Evolutionary conservation across 148 eudicot genomes (phyloP).

Genomic region (Spergularia bocconei): DNA sequence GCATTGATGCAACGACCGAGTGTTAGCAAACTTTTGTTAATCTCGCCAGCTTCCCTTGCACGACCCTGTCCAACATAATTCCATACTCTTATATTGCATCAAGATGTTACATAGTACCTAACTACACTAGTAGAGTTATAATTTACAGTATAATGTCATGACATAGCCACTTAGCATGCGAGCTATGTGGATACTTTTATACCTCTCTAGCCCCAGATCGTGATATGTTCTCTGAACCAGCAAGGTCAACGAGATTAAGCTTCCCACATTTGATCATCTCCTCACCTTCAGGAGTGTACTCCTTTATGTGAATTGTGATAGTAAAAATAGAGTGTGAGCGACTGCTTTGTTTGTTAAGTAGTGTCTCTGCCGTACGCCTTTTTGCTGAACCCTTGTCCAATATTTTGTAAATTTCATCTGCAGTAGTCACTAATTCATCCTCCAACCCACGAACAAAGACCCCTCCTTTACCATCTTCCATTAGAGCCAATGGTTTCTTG

Average conservation of each 20-base stretch:
- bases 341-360: constrained; percentile 98
- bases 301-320: constrained; percentile 96
- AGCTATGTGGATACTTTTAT: not conserved
- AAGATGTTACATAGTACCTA: constrained; percentile 1
- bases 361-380: constrained; percentile 95
- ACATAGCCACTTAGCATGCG: not conserved
- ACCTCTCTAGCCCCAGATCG: constrained; percentile 99
- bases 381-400: constrained; percentile 95
- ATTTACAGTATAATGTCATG: not conserved
- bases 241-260: constrained; percentile 98
- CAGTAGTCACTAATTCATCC: constrained; percentile 91
- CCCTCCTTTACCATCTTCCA: constrained; percentile 99
- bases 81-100: constrained; percentile 6
- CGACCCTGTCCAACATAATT: constrained; percentile 55
- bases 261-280: constrained; percentile 99
- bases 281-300: constrained; percentile 95
- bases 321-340: constrained; percentile 96
- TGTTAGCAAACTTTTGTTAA: constrained; percentile 94
- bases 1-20: constrained; percentile 97
- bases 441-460: constrained; percentile 94
- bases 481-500: constrained; percentile 94
- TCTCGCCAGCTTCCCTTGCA: constrained; percentile 99
- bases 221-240: constrained; percentile 98
- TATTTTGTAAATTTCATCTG: constrained; percentile 93
- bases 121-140: not conserved